Evolutionary conservation across 2,329 filamentous ascomycete genomes (phyloP), one percentile per base, ranked within the genome.

Genomic region (Nectriaceae sp.): DNA sequence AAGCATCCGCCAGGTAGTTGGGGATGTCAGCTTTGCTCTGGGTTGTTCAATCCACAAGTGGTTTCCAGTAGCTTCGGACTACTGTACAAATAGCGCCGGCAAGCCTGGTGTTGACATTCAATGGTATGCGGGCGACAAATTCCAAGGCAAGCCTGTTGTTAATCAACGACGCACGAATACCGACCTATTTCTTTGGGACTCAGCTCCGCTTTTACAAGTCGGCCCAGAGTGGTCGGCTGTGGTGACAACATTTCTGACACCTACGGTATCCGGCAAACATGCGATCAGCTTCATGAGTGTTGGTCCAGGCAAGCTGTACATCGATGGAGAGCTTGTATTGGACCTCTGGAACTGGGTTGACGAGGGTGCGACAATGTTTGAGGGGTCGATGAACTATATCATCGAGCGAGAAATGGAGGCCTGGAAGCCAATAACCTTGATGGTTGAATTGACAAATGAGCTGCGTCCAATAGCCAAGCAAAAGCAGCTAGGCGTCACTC

Each of bases 261-360:
- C 85, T 0, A 78, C 74, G 20, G 75, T 77, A 1, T 80, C 76
- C 0, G 85, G 85, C 3, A 79, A 74, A 44, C 84, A 88, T 60
- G 85, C 81, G 2, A 75, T 88, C 56, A 85, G 84, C 52, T 85
- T 86, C 63, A 85, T 85, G 66, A 85, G 79, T 38, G 84, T 87
- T 8, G 85, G 85, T 0, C 83, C 84, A 0, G 84, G 84, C 3
- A 77, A 73, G 54, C 67, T 88, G 40, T 84, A 78, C 54, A 67
- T 88, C 42, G 71, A 88, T 47, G 83, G 79, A 4, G 71, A 79
- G 54, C 61, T 85, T 13, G 76, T 79, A 16, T 76, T 87, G 36
- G 82, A 88, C 55, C 76, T 85, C 3, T 87, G 84, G 84, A 72
- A 88, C 55, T 87, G 84, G 84, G 84, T 78, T 0, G 82, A 87